Base-by-base conservation (phyloP, 352 stramenopile species). In the Globisporangium alternatum region DNA sequence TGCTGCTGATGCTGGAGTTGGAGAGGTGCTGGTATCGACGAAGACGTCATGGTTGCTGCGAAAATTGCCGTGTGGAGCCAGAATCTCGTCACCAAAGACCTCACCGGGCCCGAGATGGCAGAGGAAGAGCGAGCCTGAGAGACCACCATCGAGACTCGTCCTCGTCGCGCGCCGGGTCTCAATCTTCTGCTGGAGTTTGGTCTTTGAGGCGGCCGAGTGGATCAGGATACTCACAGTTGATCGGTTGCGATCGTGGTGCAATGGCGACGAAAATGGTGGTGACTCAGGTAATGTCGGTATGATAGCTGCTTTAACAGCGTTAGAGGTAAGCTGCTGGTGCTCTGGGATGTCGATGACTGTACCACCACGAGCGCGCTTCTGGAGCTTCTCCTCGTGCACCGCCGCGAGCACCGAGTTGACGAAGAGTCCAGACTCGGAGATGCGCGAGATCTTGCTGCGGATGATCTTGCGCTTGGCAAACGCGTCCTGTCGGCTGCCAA, bases 341-440 rank as follows among this genome's bases (percentile, higher is more conserved):
- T 30, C 51, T 6, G 51, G 10, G 9, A 25, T 10, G 19, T 44
- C 51, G 2, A 22, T 10, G 19, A 17, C 28, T 8, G 3, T 17
- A 7, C 28, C 51, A 8, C 28, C 51, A 28, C 51, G 28, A 30
- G 30, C 51, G 10, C 17, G 4, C 35, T 47, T 44, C 12, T 66
- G 66, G 1, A 69, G 65, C 19, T 70, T 71, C 9, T 69, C 58
- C 9, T 77, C 71, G 13, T 67, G n/a, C n/a, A 84, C 71, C 22
- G 77, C 81, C 8, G 77, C 75, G 19, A 84, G 25, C 3, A 87
- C 81, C 21, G 80, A 90, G 19, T 84, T 69, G 4, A 81, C 62
- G 55, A 86, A 86, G 5, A 80, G 59, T 8, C 65, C 59, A 0
- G 56, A 60, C 37, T 60, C 31, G 3, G 45, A 56, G 2, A 62